Base-by-base conservation (phyloP, 1,284 basidiomycete species). In the Rhizoctonia solani region DNA sequence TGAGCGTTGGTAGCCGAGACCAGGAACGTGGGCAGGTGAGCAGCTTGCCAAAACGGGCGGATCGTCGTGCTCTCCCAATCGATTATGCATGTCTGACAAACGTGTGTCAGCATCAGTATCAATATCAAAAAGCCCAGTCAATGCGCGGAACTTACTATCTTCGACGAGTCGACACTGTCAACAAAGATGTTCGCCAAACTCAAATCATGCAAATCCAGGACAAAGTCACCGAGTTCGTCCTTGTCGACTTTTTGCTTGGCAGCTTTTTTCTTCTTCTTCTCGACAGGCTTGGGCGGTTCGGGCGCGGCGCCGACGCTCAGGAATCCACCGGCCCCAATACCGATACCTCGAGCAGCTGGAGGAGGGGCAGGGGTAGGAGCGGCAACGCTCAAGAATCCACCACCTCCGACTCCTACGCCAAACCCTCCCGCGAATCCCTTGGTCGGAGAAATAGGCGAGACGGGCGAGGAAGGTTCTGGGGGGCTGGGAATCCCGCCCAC, bases 51-150 rank as follows among this genome's bases (percentile, higher is more conserved):
- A 21, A 92, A 81, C 5, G 89, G 90, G 19, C 90, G 82, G 3
- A 86, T 90, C 6, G 89, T 90, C 16, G 89, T 91, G 9, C 89
- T 89, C 74, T 92, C 89, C 90, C 89, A 92, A 72, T 92, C 90
- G 54, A 92, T 92, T 69, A 92, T 83, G 72, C 88, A 89, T 0
- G 88, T 88, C 90, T 92, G 72, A 42, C 44, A 27, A 46, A 69
- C 52, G 25, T n/a, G n/a, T n/a, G n/a, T n/a, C n/a, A n/a, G n/a
- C n/a, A 16, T 42, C 53, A 59, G 56, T 44, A 55, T 58, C 14
- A 56, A 19, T 11, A 27, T 46, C 52, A 27, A 59, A 66, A 52
- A 55, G 46, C 41, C 19, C 29, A 49, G 19, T 21, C 25, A 9
- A 47, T 29, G 32, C 61, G 5, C 56, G 66, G 44, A 29, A 81